Conservation (phyloP, 2,329 filamentous ascomycete species). For the Coniochaeta sp. region DNA sequence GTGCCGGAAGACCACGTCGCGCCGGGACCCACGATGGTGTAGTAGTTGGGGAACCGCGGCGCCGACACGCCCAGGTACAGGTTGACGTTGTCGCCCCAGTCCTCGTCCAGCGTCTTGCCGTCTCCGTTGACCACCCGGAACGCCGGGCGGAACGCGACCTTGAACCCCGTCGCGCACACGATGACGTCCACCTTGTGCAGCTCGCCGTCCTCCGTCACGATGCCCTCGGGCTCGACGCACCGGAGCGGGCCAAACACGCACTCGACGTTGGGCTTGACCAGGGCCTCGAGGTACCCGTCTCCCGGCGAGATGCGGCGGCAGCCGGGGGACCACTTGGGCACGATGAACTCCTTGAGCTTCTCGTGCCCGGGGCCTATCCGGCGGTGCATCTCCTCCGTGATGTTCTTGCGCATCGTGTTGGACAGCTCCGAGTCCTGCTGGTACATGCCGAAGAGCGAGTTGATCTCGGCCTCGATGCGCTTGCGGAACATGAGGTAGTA, state of each 20-base stretch:
- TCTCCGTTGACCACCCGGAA: constrained; percentile 37
- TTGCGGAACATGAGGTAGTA: constrained; percentile 33
- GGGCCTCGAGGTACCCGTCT: constrained; percentile 32
- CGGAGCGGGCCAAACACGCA: constrained; percentile 30
- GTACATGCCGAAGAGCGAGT: constrained; percentile 32
- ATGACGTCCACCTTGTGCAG: constrained; percentile 18
- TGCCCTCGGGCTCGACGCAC: constrained; percentile 24
- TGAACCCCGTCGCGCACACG: constrained; percentile 32
- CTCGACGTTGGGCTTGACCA: constrained; percentile 35
- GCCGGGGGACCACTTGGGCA: constrained; percentile 34
- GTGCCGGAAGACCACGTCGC: constrained; percentile 37
- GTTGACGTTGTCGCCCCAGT: constrained; percentile 18
- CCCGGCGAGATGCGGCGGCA: constrained; percentile 34
- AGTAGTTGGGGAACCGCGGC: constrained; percentile 19
- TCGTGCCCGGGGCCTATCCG: constrained; percentile 32
- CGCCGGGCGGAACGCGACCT: constrained; percentile 18
- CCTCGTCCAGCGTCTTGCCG: constrained; percentile 18
- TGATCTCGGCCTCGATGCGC: constrained; percentile 33
- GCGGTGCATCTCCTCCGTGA: constrained; percentile 33
- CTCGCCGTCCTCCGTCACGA: constrained; percentile 18
- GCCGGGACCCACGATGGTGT: constrained; percentile 23
- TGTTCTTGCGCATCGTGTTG: constrained; percentile 27
- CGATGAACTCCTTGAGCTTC: constrained; percentile 29
- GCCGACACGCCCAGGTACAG: constrained; percentile 23
- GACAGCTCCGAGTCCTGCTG: constrained; percentile 30